Percentiles rank a stretch among this genome's conserved stretches.
These are phyloP conservation scores for Marasmius fiardii DNA, from an alignment of 1,284 basidiomycete species.

Conservation along the genomic window DNA sequence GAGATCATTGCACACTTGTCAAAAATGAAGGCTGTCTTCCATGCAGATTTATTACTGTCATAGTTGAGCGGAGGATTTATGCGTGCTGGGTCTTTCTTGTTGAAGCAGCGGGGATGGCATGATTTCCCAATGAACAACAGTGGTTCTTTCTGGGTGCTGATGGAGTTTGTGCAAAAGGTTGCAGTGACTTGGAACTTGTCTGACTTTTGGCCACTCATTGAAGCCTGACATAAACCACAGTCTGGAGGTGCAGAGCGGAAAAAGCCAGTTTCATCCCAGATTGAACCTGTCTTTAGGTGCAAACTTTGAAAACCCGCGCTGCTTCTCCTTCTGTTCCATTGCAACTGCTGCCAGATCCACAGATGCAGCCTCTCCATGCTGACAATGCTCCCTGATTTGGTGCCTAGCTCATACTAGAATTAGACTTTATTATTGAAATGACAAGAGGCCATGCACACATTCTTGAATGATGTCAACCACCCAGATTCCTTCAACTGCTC, in stretches of 20 bases:
- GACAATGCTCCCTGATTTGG: not conserved
- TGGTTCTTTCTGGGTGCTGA: not conserved
- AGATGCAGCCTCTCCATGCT: conserved; percentile 4
- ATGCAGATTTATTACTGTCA: not conserved
- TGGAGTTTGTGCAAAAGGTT: not conserved
- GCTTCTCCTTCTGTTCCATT: not conserved
- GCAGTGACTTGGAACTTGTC: not conserved
- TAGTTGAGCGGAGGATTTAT: not conserved
- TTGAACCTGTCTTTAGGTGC: not conserved
- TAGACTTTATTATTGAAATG: not conserved
- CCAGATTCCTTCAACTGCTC: conserved; percentile 16
- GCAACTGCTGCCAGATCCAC: not conserved
- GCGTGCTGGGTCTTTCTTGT: not conserved
- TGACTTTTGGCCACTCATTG: not conserved
- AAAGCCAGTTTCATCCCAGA: not conserved
- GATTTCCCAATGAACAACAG: not conserved
- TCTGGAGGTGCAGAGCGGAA: conserved; percentile 5
- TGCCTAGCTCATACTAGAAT: not conserved
- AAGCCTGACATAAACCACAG: not conserved
- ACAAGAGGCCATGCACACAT: not conserved
- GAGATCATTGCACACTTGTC: not conserved
- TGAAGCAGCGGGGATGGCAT: not conserved
- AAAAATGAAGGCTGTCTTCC: not conserved
- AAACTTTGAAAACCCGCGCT: not conserved
- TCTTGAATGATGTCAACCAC: conserved; percentile 18